Percentiles rank a stretch among this genome's conserved stretches.
phyloP scores from a whole-genome alignment of 2,329 filamentous ascomycete species.

The Microcyclospora pomicola region DNA sequence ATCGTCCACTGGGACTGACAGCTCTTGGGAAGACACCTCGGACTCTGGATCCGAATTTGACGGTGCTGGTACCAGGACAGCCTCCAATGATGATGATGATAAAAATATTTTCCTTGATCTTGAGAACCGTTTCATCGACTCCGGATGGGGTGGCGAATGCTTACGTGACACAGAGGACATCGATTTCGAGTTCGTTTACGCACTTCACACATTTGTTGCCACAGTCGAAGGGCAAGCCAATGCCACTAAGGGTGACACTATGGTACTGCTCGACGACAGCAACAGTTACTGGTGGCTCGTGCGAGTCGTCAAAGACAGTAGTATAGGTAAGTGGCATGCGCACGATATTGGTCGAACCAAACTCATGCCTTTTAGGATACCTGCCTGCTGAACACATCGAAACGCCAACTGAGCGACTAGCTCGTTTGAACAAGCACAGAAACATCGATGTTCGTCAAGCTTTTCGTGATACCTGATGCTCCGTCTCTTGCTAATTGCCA shows the following conservation, averaged over 20 bases:
- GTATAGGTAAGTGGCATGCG: conserved; percentile 49
- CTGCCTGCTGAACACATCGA: conserved; percentile 96
- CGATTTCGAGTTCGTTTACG: conserved; percentile 99
- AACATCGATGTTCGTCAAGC: conserved; percentile 72
- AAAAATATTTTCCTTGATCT: conserved; percentile 45
- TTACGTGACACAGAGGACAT: conserved; percentile 96
- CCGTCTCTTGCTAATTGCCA: neutral
- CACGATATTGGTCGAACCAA: neutral
- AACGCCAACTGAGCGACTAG: conserved; percentile 86
- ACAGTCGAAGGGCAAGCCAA: conserved; percentile 98
- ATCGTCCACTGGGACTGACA: conserved; percentile 19
- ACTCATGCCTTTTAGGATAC: conserved; percentile 50
- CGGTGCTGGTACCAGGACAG: conserved; percentile 5
- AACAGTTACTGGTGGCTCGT: conserved; percentile 99
- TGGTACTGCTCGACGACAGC: conserved; percentile 95
- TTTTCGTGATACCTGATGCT: neutral
- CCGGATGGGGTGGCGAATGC: conserved; percentile 64
- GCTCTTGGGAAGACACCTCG: conserved; percentile 18
- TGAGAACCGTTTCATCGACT: conserved; percentile 53
- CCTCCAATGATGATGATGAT: conserved; percentile 32
- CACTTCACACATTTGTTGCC: conserved; percentile 90
- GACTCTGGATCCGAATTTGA: conserved; percentile 13
- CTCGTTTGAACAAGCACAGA: conserved; percentile 89
- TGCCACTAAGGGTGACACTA: conserved; percentile 94
- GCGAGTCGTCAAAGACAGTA: conserved; percentile 90